These are phyloP conservation scores for Penicillium sp. DNA, from an alignment of 2,329 filamentous ascomycete species.

Conservation along the genomic window DNA sequence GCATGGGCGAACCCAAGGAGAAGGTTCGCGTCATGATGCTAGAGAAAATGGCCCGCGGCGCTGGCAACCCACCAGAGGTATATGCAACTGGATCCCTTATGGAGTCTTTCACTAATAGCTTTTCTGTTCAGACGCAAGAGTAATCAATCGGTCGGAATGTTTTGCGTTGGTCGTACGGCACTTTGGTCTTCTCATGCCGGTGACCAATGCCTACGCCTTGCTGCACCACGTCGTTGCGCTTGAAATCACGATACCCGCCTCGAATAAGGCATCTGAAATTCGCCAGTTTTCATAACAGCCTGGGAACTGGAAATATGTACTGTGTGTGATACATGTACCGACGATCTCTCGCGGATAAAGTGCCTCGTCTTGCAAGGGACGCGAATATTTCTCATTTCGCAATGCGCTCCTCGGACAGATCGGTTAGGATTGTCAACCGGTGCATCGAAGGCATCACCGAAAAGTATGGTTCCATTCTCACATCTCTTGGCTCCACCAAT, in stretches of 20 bases:
- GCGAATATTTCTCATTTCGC: background rate
- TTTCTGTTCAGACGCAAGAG: constrained; percentile 7
- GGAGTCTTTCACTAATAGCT: background rate
- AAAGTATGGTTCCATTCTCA: background rate
- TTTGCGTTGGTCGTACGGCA: too few species aligned
- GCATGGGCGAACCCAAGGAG: constrained; percentile 77
- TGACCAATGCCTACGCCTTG: background rate
- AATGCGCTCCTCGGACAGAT: background rate
- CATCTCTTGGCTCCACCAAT: too few species aligned
- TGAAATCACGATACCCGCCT: constrained; percentile 3
- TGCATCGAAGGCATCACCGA: background rate
- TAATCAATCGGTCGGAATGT: background rate
- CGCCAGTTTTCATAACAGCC: background rate
- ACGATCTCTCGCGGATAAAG: background rate
- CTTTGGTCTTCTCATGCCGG: too few species aligned
- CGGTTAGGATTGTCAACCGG: background rate
- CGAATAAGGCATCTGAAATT: background rate
- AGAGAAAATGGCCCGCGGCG: constrained; percentile 65
- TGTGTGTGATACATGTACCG: background rate
- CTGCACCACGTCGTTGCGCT: background rate
- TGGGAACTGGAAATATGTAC: background rate
- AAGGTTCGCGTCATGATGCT: constrained; percentile 76
- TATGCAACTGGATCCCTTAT: constrained; percentile 3
- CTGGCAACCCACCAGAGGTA: constrained; percentile 62
- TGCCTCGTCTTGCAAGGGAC: background rate